These are phyloP conservation scores for Tinospora cordifolia DNA, from an alignment of 164 flowering plant species.

Conservation along the genomic window DNA sequence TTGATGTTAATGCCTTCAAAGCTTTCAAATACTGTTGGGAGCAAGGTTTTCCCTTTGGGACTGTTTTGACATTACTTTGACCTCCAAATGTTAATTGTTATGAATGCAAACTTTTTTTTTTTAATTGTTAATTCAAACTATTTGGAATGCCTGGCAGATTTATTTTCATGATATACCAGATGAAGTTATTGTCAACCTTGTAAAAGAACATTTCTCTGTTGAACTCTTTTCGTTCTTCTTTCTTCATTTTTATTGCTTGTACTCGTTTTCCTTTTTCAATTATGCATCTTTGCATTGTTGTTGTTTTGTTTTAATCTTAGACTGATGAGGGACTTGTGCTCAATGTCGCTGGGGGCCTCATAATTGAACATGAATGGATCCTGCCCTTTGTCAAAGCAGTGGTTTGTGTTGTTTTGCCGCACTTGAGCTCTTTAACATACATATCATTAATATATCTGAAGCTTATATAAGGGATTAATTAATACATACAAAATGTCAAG, in stretches of 20 bases:
- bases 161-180: conserved; percentile 83
- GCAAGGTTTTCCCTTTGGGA: neutral
- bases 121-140: neutral
- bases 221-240: neutral
- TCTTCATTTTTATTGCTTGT: neutral
- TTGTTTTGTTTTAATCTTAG: conserved; percentile 32
- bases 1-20: neutral
- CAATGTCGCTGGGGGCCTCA: conserved; percentile 83
- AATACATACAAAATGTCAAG: neutral
- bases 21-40: neutral
- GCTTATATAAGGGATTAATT: neutral
- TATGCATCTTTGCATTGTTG: neutral
- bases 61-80: neutral
- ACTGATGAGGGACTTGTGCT: conserved; percentile 61
- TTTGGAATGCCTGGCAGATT: conserved; percentile 43
- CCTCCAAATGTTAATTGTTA: no score
- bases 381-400: conserved; percentile 67
- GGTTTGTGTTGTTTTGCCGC: conserved; percentile 46
- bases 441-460: neutral
- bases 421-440: neutral
- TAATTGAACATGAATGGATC: conserved; percentile 73
- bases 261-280: neutral
- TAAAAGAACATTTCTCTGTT: conserved; percentile 16
- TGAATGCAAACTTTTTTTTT: no score
- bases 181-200: conserved; percentile 69